phyloP scores from a whole-genome alignment of 495 filamentous ascomycete species.

The Rusavskia elegans region DNA sequence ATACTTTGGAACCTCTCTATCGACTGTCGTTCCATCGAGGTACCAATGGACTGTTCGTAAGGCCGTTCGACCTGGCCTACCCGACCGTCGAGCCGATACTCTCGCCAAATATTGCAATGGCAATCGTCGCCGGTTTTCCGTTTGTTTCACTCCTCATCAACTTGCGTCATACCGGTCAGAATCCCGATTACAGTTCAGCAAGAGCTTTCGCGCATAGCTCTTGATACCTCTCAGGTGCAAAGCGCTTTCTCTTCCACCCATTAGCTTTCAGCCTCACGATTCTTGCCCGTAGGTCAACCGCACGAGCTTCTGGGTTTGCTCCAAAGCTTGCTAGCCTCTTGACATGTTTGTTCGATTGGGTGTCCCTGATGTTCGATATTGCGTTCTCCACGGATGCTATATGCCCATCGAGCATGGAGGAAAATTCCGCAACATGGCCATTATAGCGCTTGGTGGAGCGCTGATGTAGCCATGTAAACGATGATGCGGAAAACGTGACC shows the following conservation, averaged over 20 bases:
- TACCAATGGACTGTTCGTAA: no score
- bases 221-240: conserved; percentile 11
- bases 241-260: conserved; percentile 13
- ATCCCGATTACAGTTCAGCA: conserved; percentile 5
- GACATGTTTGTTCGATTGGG: conserved; percentile 3
- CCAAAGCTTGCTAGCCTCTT: conserved; percentile 6
- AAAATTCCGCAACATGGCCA: conserved; percentile 2
- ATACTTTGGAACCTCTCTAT: not conserved
- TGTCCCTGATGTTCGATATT: not conserved
- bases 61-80: no score
- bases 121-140: no score
- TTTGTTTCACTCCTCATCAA: no score
- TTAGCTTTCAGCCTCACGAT: conserved; percentile 6
- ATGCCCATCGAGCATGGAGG: conserved; percentile 3
- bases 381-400: conserved; percentile 5
- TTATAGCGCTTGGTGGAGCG: conserved; percentile 9
- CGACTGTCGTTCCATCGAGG: no score
- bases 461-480: conserved; percentile 5
- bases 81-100: no score
- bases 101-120: no score
- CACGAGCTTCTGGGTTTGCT: conserved; percentile 8
- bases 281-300: conserved; percentile 3
- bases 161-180: not conserved
- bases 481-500: conserved; percentile 4
- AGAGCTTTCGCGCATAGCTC: conserved; percentile 11